Evolutionary conservation across 164 flowering plant species (phyloP), one percentile per base, ranked within the genome.

Genomic region (Houttuynia cordata): DNA sequence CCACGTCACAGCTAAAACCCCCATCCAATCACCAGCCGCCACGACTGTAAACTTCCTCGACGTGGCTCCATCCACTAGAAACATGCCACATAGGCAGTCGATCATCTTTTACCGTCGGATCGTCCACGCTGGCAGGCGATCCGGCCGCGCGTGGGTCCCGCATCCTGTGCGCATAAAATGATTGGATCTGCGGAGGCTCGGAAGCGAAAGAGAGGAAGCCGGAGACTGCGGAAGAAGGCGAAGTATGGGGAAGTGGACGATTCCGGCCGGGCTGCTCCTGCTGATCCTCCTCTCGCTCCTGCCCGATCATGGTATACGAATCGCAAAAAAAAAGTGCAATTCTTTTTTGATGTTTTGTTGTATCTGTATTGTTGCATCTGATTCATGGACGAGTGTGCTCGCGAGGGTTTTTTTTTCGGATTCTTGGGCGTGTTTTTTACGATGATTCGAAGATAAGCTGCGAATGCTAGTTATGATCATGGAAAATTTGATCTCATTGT

Each of bases 191-290:
- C 18, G 51, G 42, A 30, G 22, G 34, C 7, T 10, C 10, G 3
- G 40, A 21, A 49, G 24, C 13, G 30, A 42, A 15, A 42, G 53
- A 55, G 70, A 59, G 21, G 8, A 4, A 51, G 12, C 3, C 24
- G 54, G 23, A 62, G 30, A 47, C 20, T 21, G 52, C 12, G 25
- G 17, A 47, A 10, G 24, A 0, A 2, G 22, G 20, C 30, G 56
- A 22, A 7, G 47, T 61, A 86, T 85, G 94, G 82, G 81, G 86
- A 91, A 83, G 90, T 84, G 96, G 96, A 77, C 88, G 73, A 68
- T 85, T 67, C 74, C 92, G 39, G 80, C 87, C 70, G 81, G 74
- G 57, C 67, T 91, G 42, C 74, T 91, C 53, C 80, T 91, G n/a
- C 34, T 88, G 10, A 74, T 81, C 55, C 81, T 88, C 21, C 81